Conservation (phyloP, 495 filamentous ascomycete genomes). For the Aspergillus bertholletiae region DNA sequence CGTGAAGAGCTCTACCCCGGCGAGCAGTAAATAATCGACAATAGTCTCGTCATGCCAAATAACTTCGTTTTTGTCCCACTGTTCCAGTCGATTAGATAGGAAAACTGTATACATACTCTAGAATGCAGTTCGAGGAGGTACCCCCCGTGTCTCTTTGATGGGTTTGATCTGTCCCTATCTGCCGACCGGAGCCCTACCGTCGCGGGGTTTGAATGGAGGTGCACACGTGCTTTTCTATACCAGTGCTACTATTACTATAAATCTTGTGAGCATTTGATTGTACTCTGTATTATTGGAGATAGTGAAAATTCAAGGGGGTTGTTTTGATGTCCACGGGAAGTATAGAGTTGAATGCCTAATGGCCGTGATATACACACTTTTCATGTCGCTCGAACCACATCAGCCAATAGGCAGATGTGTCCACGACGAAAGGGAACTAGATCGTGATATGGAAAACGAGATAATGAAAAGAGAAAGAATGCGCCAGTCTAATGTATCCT, state of each 20-base stretch:
- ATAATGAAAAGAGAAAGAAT: not conserved
- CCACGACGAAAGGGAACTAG: not conserved
- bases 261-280: constrained; percentile 22
- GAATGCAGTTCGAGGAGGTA: constrained; percentile 36
- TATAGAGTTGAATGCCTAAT: not conserved
- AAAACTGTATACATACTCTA: constrained; percentile 50
- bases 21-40: constrained; percentile 43
- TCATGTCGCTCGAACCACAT: not conserved
- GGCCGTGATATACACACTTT: not conserved
- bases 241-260: constrained; percentile 22
- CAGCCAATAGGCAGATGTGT: not conserved
- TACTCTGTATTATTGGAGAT: constrained; percentile 23
- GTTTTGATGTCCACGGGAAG: constrained; percentile 2
- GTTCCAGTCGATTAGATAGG: constrained; percentile 32
- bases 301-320: constrained; percentile 15
- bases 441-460: not conserved
- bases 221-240: constrained; percentile 26
- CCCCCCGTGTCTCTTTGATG: not conserved
- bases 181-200: not conserved
- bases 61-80: constrained; percentile 15
- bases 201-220: constrained; percentile 12
- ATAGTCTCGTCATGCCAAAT: not conserved
- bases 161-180: constrained; percentile 1
- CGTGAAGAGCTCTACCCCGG: constrained; percentile 96
- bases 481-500: not conserved